Evolutionary conservation across 129 eudicot genomes (phyloP).

Genomic region (Kitagawia praeruptora): DNA sequence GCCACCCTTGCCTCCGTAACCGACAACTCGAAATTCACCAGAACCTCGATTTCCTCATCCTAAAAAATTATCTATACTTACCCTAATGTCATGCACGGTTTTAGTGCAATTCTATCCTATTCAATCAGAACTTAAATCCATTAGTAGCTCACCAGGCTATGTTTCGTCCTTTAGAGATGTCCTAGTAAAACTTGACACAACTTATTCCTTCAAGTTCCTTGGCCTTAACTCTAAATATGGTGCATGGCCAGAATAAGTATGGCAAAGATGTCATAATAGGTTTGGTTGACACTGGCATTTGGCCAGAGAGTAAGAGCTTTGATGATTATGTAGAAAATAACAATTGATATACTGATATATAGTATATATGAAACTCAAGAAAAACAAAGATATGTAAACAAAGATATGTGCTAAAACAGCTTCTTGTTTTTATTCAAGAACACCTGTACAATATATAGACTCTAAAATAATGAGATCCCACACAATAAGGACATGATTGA

Average conservation of each 20-base stretch:
- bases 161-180: conserved; percentile 36
- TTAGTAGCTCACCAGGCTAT: conserved; percentile 44
- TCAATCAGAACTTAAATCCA: conserved; percentile 44
- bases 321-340: no score
- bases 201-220: conserved; percentile 58
- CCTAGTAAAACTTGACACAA: conserved; percentile 44
- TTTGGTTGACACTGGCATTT: conserved; percentile 61
- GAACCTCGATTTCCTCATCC: conserved; percentile 17
- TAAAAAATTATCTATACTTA: conserved; percentile 50
- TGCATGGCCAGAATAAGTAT: conserved; percentile 45
- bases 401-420: no score
- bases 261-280: conserved; percentile 72
- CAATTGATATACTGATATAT: no score
- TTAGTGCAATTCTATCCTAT: conserved; percentile 55
- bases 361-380: no score
- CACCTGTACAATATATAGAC: no score
- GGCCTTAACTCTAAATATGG: conserved; percentile 46
- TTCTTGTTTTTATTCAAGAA: no score
- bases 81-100: conserved; percentile 59
- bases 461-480: no score
- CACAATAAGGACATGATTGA: no score
- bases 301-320: conserved; percentile 76
- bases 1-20: conserved; percentile 46
- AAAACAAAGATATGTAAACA: no score
- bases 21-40: neutral